Percentiles rank a stretch among this genome's conserved stretches.
These are phyloP conservation scores for Jaapia argillacea DNA, from an alignment of 768 basidiomycete genomes.

Conservation along the genomic window DNA sequence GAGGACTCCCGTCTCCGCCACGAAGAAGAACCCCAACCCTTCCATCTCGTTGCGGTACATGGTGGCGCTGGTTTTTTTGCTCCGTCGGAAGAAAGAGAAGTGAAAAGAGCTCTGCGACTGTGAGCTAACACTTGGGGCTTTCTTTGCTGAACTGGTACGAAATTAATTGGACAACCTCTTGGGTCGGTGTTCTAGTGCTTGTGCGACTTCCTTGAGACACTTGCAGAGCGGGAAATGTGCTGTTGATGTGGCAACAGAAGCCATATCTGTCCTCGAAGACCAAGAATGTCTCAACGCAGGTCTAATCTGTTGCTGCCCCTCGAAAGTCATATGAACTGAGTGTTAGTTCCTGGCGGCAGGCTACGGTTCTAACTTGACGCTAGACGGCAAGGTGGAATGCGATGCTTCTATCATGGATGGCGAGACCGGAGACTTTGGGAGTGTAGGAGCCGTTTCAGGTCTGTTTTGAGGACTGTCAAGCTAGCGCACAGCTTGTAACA, in stretches of 20 bases:
- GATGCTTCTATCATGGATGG: constrained; percentile 69
- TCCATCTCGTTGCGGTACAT: constrained; percentile 47
- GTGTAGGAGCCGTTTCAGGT: constrained; percentile 69
- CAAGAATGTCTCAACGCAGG: constrained; percentile 66
- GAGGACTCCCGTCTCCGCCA: too few relatives aligned
- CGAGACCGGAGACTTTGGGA: constrained; percentile 44
- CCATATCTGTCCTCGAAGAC: constrained; percentile 55
- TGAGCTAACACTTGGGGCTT: constrained; percentile 17
- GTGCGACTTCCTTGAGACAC: constrained; percentile 28
- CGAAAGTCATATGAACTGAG: constrained; percentile 2
- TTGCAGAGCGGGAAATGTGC: constrained; percentile 14
- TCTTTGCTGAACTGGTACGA: constrained; percentile 2
- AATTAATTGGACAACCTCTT: too few relatives aligned
- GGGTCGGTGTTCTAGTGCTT: constrained; percentile 39
- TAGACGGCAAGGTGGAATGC: constrained; percentile 71
- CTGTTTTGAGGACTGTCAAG: constrained; percentile 4
- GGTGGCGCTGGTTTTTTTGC: constrained; percentile 71
- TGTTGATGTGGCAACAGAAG: constrained; percentile 38
- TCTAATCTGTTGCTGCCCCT: too few relatives aligned
- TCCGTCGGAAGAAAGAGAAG: constrained; percentile 30
- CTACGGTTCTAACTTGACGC: constrained; percentile 68
- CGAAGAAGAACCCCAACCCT: too few relatives aligned
- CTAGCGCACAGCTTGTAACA: not conserved
- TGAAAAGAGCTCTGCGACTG: constrained; percentile 50
- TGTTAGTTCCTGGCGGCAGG: constrained; percentile 26